These are phyloP conservation scores for Thielaviopsis ethacetica DNA, from an alignment of 2,329 filamentous ascomycete species.

Conservation along the genomic window DNA sequence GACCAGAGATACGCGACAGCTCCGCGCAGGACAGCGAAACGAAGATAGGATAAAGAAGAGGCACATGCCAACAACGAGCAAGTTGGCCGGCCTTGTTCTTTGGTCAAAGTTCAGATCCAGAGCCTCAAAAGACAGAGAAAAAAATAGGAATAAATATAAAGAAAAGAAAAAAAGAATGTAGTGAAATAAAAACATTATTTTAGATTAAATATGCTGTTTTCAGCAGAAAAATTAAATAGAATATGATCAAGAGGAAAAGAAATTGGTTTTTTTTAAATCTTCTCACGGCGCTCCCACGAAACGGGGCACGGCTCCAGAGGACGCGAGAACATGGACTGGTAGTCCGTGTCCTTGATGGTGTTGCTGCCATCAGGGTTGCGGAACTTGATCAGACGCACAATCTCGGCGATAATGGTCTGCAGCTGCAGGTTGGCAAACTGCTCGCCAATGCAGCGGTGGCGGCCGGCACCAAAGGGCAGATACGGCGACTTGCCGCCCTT, in stretches of 20 bases:
- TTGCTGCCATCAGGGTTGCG: constrained; percentile 55
- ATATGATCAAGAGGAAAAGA: neutral
- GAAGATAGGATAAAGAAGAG: neutral
- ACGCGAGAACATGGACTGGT: constrained; percentile 55
- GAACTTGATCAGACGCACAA: constrained; percentile 69
- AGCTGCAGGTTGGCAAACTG: constrained; percentile 91
- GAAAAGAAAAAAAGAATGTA: neutral
- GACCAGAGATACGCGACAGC: neutral
- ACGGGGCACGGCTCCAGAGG: constrained; percentile 56
- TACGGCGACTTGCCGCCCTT: constrained; percentile 85
- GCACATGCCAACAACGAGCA: neutral
- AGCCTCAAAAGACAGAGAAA: neutral
- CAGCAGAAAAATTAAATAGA: neutral
- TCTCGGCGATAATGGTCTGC: constrained; percentile 62
- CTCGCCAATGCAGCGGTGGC: constrained; percentile 91
- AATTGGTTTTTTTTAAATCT: constrained; percentile 2
- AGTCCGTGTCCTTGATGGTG: constrained; percentile 52
- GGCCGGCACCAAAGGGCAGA: constrained; percentile 81
- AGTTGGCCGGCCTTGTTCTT: neutral
- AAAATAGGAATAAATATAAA: neutral
- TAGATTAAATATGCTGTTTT: too few relatives aligned
- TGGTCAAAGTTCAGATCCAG: neutral
- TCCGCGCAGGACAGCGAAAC: neutral
- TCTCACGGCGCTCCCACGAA: constrained; percentile 54
- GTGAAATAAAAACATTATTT: neutral